A percentile compares a stretch with the other conserved stretches of the same genome.
These are phyloP conservation scores for Funneliformis caledonium DNA, from an alignment of 371 early-diverging fungal genomes.

Conservation along the genomic window DNA sequence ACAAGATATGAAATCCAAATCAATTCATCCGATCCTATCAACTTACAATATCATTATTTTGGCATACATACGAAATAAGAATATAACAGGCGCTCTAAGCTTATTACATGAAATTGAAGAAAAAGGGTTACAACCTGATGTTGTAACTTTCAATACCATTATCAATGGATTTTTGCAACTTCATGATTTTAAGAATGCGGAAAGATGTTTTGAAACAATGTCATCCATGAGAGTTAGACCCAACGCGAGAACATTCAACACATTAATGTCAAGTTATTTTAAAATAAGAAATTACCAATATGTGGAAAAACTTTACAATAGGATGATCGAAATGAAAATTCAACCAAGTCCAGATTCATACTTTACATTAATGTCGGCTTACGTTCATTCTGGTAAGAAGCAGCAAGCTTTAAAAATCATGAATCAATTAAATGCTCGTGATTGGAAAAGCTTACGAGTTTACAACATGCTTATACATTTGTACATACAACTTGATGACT, in stretches of 20 bases:
- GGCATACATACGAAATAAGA: slow-evolving; percentile 15
- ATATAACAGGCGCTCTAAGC: neutral
- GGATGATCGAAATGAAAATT: slow-evolving; percentile 30
- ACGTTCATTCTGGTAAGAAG: slow-evolving; percentile 8
- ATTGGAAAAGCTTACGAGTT: slow-evolving; percentile 2
- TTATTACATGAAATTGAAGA: slow-evolving; percentile 34
- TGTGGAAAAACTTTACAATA: slow-evolving; percentile 23
- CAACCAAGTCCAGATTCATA: slow-evolving; percentile 31
- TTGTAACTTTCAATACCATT: slow-evolving; percentile 22
- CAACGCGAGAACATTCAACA: slow-evolving; percentile 26
- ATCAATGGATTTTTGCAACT: slow-evolving; percentile 23
- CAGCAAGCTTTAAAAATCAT: slow-evolving; percentile 9
- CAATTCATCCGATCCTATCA: neutral
- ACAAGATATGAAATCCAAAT: slow-evolving; percentile 13
- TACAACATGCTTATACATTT: slow-evolving; percentile 38
- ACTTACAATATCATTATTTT: slow-evolving; percentile 16
- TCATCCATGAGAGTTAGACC: slow-evolving; percentile 1
- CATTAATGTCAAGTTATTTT: slow-evolving; percentile 29
- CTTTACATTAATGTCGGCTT: slow-evolving; percentile 22
- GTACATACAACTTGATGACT: slow-evolving; percentile 25
- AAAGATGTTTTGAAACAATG: slow-evolving; percentile 32
- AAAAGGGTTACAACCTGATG: slow-evolving; percentile 18
- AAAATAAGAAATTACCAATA: neutral
- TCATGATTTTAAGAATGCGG: slow-evolving; percentile 22
- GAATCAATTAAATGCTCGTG: slow-evolving; percentile 8